Evolutionary conservation across 129 eudicot species (phyloP).

Genomic region (Ambrosia trifida): DNA sequence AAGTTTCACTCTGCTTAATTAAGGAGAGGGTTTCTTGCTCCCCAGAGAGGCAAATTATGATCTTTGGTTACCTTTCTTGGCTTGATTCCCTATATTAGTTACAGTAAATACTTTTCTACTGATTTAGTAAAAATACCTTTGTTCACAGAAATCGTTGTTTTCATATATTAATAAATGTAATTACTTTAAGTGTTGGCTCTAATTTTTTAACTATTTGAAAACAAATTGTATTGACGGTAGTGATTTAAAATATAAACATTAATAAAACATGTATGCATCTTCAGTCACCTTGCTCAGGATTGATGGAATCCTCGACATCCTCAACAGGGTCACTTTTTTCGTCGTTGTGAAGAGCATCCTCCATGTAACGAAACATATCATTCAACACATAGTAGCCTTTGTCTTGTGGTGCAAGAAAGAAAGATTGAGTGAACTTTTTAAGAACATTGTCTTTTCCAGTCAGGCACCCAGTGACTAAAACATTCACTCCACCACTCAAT

Average conservation of each 20-base stretch:
- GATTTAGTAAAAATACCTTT: not conserved
- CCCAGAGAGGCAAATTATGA: not conserved
- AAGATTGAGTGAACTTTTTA: conserved; percentile 65
- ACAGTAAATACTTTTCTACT: not conserved
- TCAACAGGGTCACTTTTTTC: conserved; percentile 35
- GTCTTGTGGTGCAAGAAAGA: conserved; percentile 97
- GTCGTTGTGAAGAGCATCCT: conserved; percentile 29
- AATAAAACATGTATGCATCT: not conserved
- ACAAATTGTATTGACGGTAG: not conserved
- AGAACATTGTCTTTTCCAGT: conserved; percentile 57
- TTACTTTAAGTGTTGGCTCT: not conserved
- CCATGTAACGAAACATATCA: conserved; percentile 80
- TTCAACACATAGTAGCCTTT: conserved; percentile 92
- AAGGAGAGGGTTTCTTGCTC: not conserved
- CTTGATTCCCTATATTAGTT: not conserved
- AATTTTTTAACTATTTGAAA: not conserved
- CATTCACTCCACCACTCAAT: conserved; percentile 71
- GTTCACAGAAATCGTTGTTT: not conserved
- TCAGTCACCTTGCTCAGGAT: conserved; percentile 61
- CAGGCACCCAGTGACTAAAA: conserved; percentile 76
- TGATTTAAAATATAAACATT: not conserved
- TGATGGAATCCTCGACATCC: conserved; percentile 43
- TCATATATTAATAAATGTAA: not conserved
- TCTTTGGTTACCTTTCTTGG: not conserved
- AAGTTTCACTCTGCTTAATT: not conserved